These are phyloP conservation scores for Coemansia sp. DNA, from an alignment of 192 early-diverging fungal species.

Conservation along the genomic window DNA sequence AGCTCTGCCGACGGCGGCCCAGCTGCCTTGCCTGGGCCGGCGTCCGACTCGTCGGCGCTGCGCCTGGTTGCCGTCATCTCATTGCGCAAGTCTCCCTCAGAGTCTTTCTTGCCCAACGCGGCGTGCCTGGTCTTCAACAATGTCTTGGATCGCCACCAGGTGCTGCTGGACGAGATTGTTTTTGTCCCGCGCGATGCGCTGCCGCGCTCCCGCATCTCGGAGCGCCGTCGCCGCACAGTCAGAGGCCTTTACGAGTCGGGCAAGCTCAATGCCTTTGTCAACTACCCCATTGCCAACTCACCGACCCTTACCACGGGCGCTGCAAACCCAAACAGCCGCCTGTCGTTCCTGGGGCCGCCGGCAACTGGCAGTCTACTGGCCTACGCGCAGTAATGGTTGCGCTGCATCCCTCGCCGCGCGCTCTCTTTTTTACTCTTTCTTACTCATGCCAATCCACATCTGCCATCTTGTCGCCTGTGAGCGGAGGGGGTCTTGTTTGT, in stretches of 20 bases:
- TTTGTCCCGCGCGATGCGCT: slow-evolving; percentile 56
- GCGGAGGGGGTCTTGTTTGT: too few relatives aligned
- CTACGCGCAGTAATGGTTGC: background rate
- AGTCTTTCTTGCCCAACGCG: slow-evolving; percentile 49
- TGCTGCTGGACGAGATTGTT: slow-evolving; percentile 67
- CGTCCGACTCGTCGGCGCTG: background rate
- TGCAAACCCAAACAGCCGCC: slow-evolving; percentile 25
- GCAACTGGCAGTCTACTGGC: background rate
- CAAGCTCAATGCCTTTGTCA: slow-evolving; percentile 35
- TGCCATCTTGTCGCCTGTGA: too few relatives aligned
- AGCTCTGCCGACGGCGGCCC: slow-evolving; percentile 4
- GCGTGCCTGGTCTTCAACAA: slow-evolving; percentile 60
- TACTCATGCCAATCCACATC: too few relatives aligned
- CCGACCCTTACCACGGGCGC: slow-evolving; percentile 16
- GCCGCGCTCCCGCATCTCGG: slow-evolving; percentile 61
- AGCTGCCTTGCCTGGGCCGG: background rate
- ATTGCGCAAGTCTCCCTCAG: slow-evolving; percentile 21
- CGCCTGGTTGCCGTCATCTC: slow-evolving; percentile 38
- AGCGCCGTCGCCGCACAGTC: slow-evolving; percentile 44
- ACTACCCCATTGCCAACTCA: slow-evolving; percentile 26
- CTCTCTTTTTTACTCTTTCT: too few relatives aligned
- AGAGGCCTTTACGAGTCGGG: slow-evolving; percentile 40
- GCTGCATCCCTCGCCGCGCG: too few relatives aligned
- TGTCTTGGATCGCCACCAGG: slow-evolving; percentile 66
- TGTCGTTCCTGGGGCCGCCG: slow-evolving; percentile 22